Base-by-base conservation (phyloP, 192 early-diverging fungal genomes). In the Podila horticola region DNA sequence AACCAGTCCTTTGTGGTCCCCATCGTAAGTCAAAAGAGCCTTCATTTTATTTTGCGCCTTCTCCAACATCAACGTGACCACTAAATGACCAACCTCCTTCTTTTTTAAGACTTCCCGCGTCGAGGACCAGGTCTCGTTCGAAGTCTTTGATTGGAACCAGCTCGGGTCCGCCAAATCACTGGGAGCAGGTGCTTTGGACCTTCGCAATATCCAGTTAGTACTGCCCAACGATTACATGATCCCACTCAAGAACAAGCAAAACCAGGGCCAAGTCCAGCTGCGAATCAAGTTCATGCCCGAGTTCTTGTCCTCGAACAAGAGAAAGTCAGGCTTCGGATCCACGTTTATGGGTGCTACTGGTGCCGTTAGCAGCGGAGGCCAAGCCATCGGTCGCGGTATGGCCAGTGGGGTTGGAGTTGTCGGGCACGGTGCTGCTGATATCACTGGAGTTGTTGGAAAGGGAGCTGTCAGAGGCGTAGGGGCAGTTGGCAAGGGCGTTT, bases 121-220 rank as follows among this genome's bases (percentile, higher is more conserved):
- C 3, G 85, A 83, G 62, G 81, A 91, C 15, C 75, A 84, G 49
- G 81, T 94, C 72, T 66, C 76, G 45, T 86, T 94, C n/a, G 88
- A 92, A 50, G 85, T 94, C 8, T 95, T 84, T 71, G 94, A 95
- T 77, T 95, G 93, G 93, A 92, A 95, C 67, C 89, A 92, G 83
- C 76, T 95, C 38, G 87, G 86, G 38, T 84, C 86, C 24, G 84
- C 90, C 69, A 89, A 86, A 45, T 85, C 86, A 51, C 77, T 95
- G 12, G 93, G 91, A 58, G 55, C 69, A 5, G 84, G 75, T 20
- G 75, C 73, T 5, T 75, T 95, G 45, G 82, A 88, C 41, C 81
- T 95, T 19, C 73, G 71, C 22, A 84, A 86, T 29, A 68, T 93
- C 33, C 88, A 88, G 19, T 74, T 88, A 28, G 71, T 83, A 50